Evolutionary conservation across 495 filamentous ascomycete species (phyloP).

Genomic region (Sordaria brevicollis): DNA sequence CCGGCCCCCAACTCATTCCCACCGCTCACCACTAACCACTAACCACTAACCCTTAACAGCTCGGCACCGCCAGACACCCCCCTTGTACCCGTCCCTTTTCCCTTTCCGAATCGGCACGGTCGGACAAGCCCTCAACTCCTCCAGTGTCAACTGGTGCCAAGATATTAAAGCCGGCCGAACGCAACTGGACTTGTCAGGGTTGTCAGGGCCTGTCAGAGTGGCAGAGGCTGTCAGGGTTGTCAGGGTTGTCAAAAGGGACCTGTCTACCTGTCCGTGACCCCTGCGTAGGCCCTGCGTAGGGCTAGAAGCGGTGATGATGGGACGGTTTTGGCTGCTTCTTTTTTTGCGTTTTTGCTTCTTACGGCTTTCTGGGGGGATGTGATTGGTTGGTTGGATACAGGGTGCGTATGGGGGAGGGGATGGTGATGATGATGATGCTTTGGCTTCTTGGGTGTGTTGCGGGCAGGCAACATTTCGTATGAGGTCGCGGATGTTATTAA

Average conservation of each 20-base stretch:
- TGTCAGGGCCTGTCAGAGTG: too few species aligned
- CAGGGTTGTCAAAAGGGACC: neutral
- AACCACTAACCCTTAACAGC: neutral
- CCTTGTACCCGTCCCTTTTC: neutral
- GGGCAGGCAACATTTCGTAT: neutral
- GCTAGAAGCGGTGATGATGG: neutral
- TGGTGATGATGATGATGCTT: neutral
- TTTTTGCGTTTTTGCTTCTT: neutral
- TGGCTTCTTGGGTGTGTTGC: neutral
- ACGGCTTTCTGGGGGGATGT: neutral
- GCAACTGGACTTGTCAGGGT: too few species aligned
- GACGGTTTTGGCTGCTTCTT: neutral
- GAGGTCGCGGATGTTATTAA: neutral
- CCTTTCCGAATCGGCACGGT: neutral
- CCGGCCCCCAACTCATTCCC: neutral
- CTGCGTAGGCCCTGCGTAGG: too few species aligned
- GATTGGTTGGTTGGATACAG: neutral
- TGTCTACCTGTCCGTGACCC: too few species aligned
- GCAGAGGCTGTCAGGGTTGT: neutral
- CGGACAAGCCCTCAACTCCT: neutral
- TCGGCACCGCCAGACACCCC: neutral
- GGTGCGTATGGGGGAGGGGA: neutral
- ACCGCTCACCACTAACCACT: too few species aligned
- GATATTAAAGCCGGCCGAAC: neutral
- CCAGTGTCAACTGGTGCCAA: neutral